Evolutionary conservation across 1,284 basidiomycete genomes (phyloP).

Genomic region (Apiotrichum porosum): DNA sequence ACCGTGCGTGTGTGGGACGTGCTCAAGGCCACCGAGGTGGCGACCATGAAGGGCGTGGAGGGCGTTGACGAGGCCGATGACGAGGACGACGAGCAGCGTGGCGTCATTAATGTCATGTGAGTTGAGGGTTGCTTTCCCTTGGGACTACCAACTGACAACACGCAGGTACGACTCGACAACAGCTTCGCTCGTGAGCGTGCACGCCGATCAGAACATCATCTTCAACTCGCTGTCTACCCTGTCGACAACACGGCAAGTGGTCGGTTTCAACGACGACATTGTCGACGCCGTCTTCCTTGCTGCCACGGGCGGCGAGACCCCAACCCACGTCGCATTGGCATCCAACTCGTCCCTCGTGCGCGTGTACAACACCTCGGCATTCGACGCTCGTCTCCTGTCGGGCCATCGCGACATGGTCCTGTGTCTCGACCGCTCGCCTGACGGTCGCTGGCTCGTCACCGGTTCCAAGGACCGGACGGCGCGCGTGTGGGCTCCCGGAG

Average conservation of each 20-base stretch:
- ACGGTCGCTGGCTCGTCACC: slow-evolving; percentile 71
- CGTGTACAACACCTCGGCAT: slow-evolving; percentile 65
- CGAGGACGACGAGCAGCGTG: slow-evolving; percentile 65
- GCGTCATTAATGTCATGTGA: slow-evolving; percentile 30
- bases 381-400: slow-evolving; percentile 75
- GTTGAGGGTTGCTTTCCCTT: slow-evolving; percentile 13
- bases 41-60: slow-evolving; percentile 53
- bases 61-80: slow-evolving; percentile 54
- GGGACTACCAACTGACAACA: too few species aligned
- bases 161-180: slow-evolving; percentile 62
- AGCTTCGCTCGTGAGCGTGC: slow-evolving; percentile 74
- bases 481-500: slow-evolving; percentile 69
- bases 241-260: slow-evolving; percentile 70
- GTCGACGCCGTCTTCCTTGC: slow-evolving; percentile 76
- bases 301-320: slow-evolving; percentile 30
- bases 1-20: slow-evolving; percentile 77
- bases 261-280: slow-evolving; percentile 98
- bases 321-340: slow-evolving; percentile 73
- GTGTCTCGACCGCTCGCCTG: slow-evolving; percentile 65
- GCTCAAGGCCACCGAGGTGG: slow-evolving; percentile 60
- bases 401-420: slow-evolving; percentile 92
- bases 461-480: slow-evolving; percentile 90
- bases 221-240: slow-evolving; percentile 69
- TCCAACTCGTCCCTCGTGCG: slow-evolving; percentile 92
- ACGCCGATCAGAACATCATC: slow-evolving; percentile 94